Base-by-base conservation (phyloP, 202 grass and related monocot species). In the Schoenoplectus tabernaemontani region DNA sequence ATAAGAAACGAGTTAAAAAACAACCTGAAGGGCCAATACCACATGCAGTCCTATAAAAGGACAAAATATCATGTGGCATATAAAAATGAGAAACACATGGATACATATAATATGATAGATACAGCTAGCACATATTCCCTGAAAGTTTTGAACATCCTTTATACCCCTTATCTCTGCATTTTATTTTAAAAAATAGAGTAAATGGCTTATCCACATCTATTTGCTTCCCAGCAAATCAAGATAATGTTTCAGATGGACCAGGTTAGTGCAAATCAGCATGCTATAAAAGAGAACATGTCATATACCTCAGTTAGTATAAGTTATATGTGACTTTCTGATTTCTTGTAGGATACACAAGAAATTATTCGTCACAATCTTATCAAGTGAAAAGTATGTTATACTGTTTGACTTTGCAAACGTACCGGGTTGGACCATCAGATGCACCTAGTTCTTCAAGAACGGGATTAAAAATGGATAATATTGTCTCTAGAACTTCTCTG, bases 391-490 rank as follows among this genome's bases (percentile, higher is more conserved):
- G 5, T 30, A 69, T n/a, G 37, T 75, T n/a, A n/a, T 59, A 72
- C 26, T 83, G 17, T 47, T 37, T 32, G 73, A 83, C 59, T 10
- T 46, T 20, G 38, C 56, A 60, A 81, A 13, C 41, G 51, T 82
- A 94, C 91, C 84, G 3, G 72, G 78, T 42, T 1, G 72, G 47
- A 38, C 85, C 84, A 82, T 92, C 84, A 33, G 59, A 32, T 58
- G 82, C 58, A 9, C 57, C 74, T 57, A 98, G 87, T 57, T 59
- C 89, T 86, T 98, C 86, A 61, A 94, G 83, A 88, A 98, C 90
- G 26, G 91, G 95, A 79, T 68, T 83, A 78, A 94, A 94, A 84
- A 98, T 94, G 78, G 91, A 90, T 47, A 94, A 2, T 37, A 92
- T 74, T 12, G 83, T 92, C 88, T 92, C 86, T n/a, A 94, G 78